Evolutionary conservation across 2,329 filamentous ascomycete genomes (phyloP).

Genomic region (Diaporthe humulicola): DNA sequence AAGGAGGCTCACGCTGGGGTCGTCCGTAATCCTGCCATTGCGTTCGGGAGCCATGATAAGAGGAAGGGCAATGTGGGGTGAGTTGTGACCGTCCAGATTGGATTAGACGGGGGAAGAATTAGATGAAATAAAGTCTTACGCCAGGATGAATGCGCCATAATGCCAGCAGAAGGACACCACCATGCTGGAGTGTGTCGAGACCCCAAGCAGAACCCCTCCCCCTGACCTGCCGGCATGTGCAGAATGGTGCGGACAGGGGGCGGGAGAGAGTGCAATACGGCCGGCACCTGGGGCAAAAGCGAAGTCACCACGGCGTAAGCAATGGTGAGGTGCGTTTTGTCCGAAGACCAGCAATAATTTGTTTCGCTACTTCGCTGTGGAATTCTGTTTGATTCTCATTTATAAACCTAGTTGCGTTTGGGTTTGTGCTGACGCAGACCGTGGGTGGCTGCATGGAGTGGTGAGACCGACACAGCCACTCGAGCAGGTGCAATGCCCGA

Average conservation of each 20-base stretch:
- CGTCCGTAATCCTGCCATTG: not conserved
- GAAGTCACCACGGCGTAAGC: slow-evolving; percentile 11
- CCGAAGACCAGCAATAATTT: not conserved
- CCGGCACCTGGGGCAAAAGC: slow-evolving; percentile 40
- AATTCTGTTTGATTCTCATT: not conserved
- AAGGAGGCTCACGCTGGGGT: not conserved
- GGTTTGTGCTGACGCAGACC: not conserved
- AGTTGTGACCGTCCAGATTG: not conserved
- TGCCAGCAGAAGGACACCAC: not conserved
- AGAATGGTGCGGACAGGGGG: not conserved
- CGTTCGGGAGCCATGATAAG: not conserved
- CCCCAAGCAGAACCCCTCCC: not conserved
- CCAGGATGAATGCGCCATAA: slow-evolving; percentile 16
- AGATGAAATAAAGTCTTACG: not conserved
- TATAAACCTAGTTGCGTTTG: not conserved
- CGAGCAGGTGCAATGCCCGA: not conserved
- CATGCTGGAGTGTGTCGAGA: not conserved
- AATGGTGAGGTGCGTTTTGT: not conserved
- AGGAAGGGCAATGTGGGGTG: not conserved
- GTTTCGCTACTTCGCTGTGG: slow-evolving; percentile 34
- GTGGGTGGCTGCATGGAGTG: not conserved
- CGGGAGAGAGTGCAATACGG: not conserved
- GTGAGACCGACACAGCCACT: not conserved
- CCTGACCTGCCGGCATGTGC: not conserved
- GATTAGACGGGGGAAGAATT: not conserved